Percentiles rank a stretch among this genome's conserved stretches.
Conservation (phyloP, 2,329 filamentous ascomycete species). For the Apiospora pterosperma region DNA sequence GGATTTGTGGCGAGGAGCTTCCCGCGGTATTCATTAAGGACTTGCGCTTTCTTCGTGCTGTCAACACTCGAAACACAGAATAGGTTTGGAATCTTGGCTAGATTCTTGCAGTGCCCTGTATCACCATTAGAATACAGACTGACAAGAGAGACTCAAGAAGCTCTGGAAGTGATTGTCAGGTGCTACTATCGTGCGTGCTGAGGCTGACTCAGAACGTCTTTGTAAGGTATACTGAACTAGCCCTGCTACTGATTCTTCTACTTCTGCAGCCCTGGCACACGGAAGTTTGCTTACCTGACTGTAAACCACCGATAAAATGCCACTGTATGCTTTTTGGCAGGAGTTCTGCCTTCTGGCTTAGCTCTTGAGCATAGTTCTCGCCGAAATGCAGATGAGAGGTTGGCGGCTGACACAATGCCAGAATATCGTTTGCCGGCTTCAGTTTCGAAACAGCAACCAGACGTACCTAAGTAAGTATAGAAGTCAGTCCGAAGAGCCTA, state of each 20-base stretch:
- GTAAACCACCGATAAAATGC: slow-evolving; percentile 96
- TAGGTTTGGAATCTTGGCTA: slow-evolving; percentile 84
- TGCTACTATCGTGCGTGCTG: neutral
- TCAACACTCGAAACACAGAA: slow-evolving; percentile 93
- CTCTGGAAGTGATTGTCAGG: neutral
- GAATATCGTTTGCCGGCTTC: slow-evolving; percentile 88
- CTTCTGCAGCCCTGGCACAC: neutral
- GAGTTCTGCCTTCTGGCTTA: slow-evolving; percentile 78
- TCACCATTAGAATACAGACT: neutral
- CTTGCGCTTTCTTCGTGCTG: slow-evolving; percentile 77
- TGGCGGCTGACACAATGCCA: slow-evolving; percentile 70
- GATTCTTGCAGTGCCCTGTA: slow-evolving; percentile 79
- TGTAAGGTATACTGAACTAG: neutral
- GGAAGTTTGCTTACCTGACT: slow-evolving; percentile 56
- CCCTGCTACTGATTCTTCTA: neutral
- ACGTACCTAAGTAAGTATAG: slow-evolving; percentile 57
- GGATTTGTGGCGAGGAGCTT: slow-evolving; percentile 41
- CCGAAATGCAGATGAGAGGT: slow-evolving; percentile 75
- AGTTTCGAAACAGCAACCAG: slow-evolving; percentile 95
- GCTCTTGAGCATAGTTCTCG: slow-evolving; percentile 93
- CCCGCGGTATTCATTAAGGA: slow-evolving; percentile 73
- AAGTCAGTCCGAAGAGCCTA: neutral
- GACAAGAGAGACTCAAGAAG: neutral
- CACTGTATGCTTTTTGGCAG: slow-evolving; percentile 76
- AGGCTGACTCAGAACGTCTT: neutral